A percentile compares a stretch with the other conserved stretches of the same genome.
These are phyloP conservation scores for Chrysoporthe austroafricana DNA, from an alignment of 2,329 filamentous ascomycete species.

Conservation along the genomic window DNA sequence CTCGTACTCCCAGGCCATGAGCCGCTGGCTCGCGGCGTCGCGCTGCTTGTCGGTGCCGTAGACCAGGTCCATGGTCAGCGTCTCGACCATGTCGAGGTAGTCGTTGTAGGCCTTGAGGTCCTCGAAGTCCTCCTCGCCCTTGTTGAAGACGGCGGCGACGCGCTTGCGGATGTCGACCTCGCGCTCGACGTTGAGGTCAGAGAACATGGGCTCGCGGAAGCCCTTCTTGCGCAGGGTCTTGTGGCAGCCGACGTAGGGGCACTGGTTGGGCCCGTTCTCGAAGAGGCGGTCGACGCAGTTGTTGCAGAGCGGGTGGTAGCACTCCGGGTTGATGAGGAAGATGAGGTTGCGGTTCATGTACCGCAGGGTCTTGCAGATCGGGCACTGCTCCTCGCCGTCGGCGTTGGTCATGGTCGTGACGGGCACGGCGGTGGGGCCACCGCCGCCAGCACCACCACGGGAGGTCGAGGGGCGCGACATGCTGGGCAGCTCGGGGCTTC, in stretches of 20 bases:
- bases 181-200: slow-evolving; percentile 83
- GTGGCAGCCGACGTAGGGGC: slow-evolving; percentile 86
- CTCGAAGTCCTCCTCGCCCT: slow-evolving; percentile 88
- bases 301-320: slow-evolving; percentile 99
- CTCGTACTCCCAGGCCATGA: slow-evolving; percentile 73
- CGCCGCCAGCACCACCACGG: slow-evolving; percentile 30
- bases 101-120: slow-evolving; percentile 84
- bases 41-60: slow-evolving; percentile 66
- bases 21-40: slow-evolving; percentile 45
- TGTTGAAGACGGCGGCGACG: slow-evolving; percentile 83
- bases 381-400: slow-evolving; percentile 73
- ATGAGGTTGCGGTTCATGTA: slow-evolving; percentile 94
- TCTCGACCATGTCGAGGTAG: slow-evolving; percentile 91
- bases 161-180: slow-evolving; percentile 89
- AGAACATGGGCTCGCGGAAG: slow-evolving; percentile 89
- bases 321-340: slow-evolving; percentile 96
- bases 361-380: slow-evolving; percentile 94
- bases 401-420: slow-evolving; percentile 28
- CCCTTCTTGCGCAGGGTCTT: slow-evolving; percentile 82
- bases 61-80: slow-evolving; percentile 86
- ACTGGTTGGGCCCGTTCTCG: slow-evolving; percentile 86
- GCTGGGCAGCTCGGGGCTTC: neutral
- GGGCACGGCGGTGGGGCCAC: slow-evolving; percentile 24
- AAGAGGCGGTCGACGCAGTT: slow-evolving; percentile 96
- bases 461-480: slow-evolving; percentile 42